A percentile compares a stretch with the other conserved stretches of the same genome.
These are phyloP conservation scores for Cercospora zeina DNA, from an alignment of 2,329 filamentous ascomycete species.

Conservation along the genomic window DNA sequence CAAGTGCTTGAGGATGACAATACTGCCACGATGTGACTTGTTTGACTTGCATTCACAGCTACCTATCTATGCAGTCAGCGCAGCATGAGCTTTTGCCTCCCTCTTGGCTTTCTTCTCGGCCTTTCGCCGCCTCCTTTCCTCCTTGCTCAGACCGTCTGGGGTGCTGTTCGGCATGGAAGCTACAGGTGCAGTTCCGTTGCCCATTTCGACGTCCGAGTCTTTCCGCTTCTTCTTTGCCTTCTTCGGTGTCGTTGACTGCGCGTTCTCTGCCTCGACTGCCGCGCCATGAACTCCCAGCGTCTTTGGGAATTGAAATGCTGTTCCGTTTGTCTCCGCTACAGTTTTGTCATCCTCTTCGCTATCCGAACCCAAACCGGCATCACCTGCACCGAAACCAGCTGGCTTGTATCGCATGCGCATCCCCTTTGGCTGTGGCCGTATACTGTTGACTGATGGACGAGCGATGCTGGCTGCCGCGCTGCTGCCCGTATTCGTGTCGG, in stretches of 20 bases:
- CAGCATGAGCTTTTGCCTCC: constrained; percentile 25
- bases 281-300: constrained; percentile 31
- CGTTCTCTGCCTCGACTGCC: constrained; percentile 49
- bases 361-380: constrained; percentile 46
- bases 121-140: constrained; percentile 42
- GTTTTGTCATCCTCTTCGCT: constrained; percentile 48
- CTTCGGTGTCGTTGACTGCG: constrained; percentile 36
- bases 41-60: not conserved
- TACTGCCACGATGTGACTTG: not conserved
- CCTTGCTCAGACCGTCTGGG: constrained; percentile 29
- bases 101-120: constrained; percentile 42
- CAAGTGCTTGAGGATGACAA: not conserved
- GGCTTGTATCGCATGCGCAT: constrained; percentile 68
- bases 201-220: constrained; percentile 40
- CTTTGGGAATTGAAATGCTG: constrained; percentile 33
- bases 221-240: constrained; percentile 43
- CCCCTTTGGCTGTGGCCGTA: constrained; percentile 66
- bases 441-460: constrained; percentile 53
- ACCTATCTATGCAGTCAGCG: constrained; percentile 9
- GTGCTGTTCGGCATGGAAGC: constrained; percentile 30
- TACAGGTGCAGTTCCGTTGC: constrained; percentile 15
- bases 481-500: constrained; percentile 44
- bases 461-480: constrained; percentile 47
- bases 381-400: constrained; percentile 57
- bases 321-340: constrained; percentile 16